A percentile compares a stretch with the other conserved stretches of the same genome.
These are phyloP conservation scores for Penicillium sp. DNA, from an alignment of 2,329 filamentous ascomycete genomes.

Conservation along the genomic window DNA sequence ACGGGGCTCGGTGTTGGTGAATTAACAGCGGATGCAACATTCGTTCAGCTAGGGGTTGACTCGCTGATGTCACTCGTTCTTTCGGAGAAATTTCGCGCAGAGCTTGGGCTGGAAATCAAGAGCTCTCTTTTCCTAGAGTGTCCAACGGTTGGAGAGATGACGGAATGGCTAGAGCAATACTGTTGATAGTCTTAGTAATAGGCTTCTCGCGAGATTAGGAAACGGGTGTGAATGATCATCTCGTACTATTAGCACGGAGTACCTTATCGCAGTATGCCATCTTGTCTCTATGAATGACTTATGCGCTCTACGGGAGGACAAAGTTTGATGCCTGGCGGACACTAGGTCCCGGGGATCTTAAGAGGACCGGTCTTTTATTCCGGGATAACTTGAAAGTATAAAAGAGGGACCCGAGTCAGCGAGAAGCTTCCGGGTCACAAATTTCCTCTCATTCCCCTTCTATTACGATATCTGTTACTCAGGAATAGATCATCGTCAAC, in stretches of 20 bases:
- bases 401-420: neutral
- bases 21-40: constrained; percentile 30
- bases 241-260: neutral
- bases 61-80: constrained; percentile 44
- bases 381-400: neutral
- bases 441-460: neutral
- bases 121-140: constrained; percentile 32
- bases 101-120: constrained; percentile 37
- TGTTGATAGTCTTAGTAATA: constrained; percentile 5
- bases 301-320: neutral
- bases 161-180: constrained; percentile 22
- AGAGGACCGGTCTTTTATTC: neutral
- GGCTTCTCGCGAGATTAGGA: constrained; percentile 1
- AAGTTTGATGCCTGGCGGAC: neutral
- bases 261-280: neutral
- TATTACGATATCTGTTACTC: neutral
- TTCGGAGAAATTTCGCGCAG: constrained; percentile 35
- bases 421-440: neutral
- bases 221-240: constrained; percentile 2
- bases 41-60: constrained; percentile 42
- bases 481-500: neutral
- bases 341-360: neutral
- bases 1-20: constrained; percentile 29
- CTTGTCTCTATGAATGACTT: neutral
- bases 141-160: constrained; percentile 28